phyloP scores from a whole-genome alignment of 306 rosid species.

The Sicyos edulis region DNA sequence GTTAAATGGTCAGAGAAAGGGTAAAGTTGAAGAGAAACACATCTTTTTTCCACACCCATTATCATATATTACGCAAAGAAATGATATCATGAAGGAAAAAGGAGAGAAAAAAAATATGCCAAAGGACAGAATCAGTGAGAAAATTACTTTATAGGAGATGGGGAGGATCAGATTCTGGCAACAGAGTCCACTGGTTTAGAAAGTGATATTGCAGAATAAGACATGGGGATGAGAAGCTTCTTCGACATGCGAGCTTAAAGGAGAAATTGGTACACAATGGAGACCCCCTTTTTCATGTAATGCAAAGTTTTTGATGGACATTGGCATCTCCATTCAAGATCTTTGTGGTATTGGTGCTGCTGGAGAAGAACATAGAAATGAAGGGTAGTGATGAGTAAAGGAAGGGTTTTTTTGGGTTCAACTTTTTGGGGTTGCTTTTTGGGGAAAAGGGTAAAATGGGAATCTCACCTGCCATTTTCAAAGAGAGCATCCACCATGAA shows the following conservation, averaged over 20 bases:
- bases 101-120: conserved; percentile 18
- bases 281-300: neutral
- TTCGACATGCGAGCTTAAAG: conserved; percentile 33
- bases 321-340: conserved; percentile 4
- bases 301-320: neutral
- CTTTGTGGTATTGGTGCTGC: neutral
- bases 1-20: conserved; percentile 4
- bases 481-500: too few species aligned
- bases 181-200: conserved; percentile 39
- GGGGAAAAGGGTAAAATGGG: neutral
- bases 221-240: conserved; percentile 52
- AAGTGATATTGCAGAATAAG: conserved; percentile 22
- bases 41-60: neutral
- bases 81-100: conserved; percentile 7
- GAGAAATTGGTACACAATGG: neutral
- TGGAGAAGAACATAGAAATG: neutral
- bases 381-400: neutral
- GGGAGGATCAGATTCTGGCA: conserved; percentile 64
- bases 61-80: neutral
- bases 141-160: conserved; percentile 37
- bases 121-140: conserved; percentile 36
- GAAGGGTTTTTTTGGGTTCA: neutral
- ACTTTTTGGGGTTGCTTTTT: neutral
- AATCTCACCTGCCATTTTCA: neutral
- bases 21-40: neutral